phyloP scores from a whole-genome alignment of 192 early-diverging fungal genomes.

The Endogone sp. region DNA sequence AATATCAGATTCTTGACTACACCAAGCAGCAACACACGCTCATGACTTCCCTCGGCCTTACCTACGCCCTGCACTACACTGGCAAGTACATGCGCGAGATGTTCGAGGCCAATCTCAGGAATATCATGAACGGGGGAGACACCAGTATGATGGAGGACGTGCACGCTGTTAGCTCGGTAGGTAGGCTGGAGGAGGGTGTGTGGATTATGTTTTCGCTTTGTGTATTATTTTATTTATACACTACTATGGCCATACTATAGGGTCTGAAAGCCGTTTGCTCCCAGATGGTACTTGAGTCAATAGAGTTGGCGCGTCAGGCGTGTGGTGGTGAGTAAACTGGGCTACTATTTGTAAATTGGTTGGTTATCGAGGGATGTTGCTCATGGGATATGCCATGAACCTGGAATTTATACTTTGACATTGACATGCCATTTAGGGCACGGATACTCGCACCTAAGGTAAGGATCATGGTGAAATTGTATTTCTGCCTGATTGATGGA shows the following conservation, averaged over 20 bases:
- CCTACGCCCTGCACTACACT: constrained; percentile 37
- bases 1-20: constrained; percentile 31
- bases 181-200: not conserved
- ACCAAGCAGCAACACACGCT: constrained; percentile 30
- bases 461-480: not conserved
- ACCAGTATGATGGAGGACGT: constrained; percentile 6
- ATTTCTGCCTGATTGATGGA: too few species aligned
- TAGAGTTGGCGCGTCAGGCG: not conserved
- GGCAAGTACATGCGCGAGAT: constrained; percentile 27
- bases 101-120: constrained; percentile 18
- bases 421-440: not conserved
- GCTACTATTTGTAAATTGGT: too few species aligned
- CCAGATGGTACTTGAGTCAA: not conserved
- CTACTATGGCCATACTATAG: too few species aligned
- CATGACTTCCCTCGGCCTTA: constrained; percentile 22
- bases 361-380: too few species aligned
- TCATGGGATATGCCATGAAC: too few species aligned
- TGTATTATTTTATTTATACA: too few species aligned
- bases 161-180: not conserved
- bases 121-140: not conserved
- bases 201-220: too few species aligned
- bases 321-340: not conserved
- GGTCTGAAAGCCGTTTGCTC: not conserved
- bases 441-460: not conserved
- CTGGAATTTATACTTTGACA: too few species aligned